Evolutionary conservation across 495 filamentous ascomycete species (phyloP).

Genomic region (Parmelia sp.): DNA sequence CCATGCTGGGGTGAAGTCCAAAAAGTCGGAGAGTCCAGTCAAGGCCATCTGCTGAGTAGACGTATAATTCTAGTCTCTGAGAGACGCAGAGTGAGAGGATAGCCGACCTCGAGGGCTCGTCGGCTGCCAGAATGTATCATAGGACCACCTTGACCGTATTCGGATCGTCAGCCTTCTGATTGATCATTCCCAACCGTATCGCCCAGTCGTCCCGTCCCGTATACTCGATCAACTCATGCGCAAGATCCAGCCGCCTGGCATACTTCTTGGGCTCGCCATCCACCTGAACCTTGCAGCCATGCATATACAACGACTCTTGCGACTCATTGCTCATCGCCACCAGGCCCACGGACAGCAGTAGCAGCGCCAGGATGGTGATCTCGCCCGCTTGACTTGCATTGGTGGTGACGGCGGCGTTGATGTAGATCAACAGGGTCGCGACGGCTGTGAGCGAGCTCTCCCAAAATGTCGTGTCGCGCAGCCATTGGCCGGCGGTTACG

Average conservation of each 20-base stretch:
- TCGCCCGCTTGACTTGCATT: slow-evolving; percentile 46
- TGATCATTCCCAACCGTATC: slow-evolving; percentile 33
- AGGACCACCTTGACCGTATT: neutral
- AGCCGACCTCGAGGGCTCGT: neutral
- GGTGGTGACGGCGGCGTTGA: slow-evolving; percentile 44
- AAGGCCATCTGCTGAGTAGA: neutral
- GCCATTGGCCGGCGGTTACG: slow-evolving; percentile 51
- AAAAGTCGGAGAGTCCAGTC: neutral
- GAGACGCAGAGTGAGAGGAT: neutral
- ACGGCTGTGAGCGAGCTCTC: slow-evolving; percentile 43
- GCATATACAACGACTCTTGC: slow-evolving; percentile 27
- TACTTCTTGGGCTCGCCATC: slow-evolving; percentile 29
- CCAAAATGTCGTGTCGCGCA: slow-evolving; percentile 43
- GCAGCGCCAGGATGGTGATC: slow-evolving; percentile 42
- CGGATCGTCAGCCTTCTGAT: neutral
- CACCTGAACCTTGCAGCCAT: slow-evolving; percentile 27
- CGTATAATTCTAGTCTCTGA: neutral
- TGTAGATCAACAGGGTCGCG: slow-evolving; percentile 50
- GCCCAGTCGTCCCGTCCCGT: slow-evolving; percentile 36
- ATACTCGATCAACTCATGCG: slow-evolving; percentile 34
- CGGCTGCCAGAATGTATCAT: neutral
- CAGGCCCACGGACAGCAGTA: slow-evolving; percentile 44
- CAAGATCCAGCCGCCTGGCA: slow-evolving; percentile 33
- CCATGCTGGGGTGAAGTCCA: neutral
- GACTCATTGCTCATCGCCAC: slow-evolving; percentile 44